phyloP scores from a whole-genome alignment of 805 yeast genomes.

The Deakozyma indianensis region DNA sequence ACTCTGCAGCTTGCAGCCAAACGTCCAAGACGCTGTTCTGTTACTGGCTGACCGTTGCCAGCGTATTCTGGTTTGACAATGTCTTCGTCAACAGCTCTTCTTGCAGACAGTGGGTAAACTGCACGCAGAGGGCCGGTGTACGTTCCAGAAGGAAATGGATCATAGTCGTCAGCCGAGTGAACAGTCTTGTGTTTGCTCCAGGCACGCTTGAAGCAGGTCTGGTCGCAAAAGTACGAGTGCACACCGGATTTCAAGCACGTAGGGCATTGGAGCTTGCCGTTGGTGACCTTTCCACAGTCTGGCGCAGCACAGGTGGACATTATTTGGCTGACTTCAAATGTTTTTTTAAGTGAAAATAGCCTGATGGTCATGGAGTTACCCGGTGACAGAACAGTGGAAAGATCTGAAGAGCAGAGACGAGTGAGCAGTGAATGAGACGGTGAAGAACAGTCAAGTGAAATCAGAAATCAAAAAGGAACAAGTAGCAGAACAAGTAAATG shows the following conservation, averaged over 20 bases:
- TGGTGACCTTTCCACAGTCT: conserved; percentile 73
- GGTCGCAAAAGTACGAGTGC: conserved; percentile 61
- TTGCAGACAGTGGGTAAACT: conserved; percentile 63
- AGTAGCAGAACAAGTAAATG: too few relatives aligned
- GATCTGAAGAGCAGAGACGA: too few relatives aligned
- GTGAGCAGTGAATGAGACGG: too few relatives aligned
- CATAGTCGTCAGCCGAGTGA: conserved; percentile 45
- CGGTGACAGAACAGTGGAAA: too few relatives aligned
- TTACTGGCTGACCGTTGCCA: conserved; percentile 56
- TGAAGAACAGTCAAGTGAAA: too few relatives aligned
- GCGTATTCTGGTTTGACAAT: conserved; percentile 79
- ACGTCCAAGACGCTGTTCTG: conserved; percentile 45
- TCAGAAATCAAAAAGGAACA: too few relatives aligned
- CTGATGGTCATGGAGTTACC: too few relatives aligned
- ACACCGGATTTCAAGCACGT: conserved; percentile 66
- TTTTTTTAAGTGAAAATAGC: not conserved
- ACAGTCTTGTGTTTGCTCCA: conserved; percentile 49
- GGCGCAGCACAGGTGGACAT: conserved; percentile 47
- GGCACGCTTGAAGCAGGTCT: conserved; percentile 61
- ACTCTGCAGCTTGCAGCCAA: conserved; percentile 46
- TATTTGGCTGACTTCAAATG: too few relatives aligned
- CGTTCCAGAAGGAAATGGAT: conserved; percentile 73
- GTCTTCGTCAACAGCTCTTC: conserved; percentile 54
- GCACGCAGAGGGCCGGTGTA: conserved; percentile 71
- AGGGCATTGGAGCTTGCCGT: conserved; percentile 74